These are phyloP conservation scores for Phytopythium oedochilum DNA, from an alignment of 352 stramenopile genomes.

Conservation along the genomic window DNA sequence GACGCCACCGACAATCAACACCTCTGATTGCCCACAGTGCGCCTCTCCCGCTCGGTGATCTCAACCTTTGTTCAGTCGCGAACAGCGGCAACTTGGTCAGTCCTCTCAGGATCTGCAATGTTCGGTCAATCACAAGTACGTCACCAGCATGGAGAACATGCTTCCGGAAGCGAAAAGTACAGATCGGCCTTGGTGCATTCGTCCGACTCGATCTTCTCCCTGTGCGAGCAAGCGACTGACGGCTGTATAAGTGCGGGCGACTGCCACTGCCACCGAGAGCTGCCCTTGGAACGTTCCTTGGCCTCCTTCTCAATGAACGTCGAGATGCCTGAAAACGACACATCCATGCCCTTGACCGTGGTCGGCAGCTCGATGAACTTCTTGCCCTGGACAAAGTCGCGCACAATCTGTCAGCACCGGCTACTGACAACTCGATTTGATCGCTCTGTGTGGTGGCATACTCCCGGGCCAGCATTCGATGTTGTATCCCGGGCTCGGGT, in stretches of 20 bases:
- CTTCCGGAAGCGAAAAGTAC: conserved; percentile 99
- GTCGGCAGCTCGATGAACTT: conserved; percentile 97
- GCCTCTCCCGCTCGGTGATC: conserved; percentile 99
- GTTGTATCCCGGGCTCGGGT: conserved; percentile 98
- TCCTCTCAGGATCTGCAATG: no score
- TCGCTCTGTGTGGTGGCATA: conserved; percentile 16
- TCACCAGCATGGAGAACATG: conserved; percentile 99
- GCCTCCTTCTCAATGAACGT: conserved; percentile 95
- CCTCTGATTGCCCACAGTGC: conserved; percentile 94
- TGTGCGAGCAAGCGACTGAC: conserved; percentile 7
- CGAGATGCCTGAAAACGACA: conserved; percentile 97
- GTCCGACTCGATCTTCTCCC: conserved; percentile 73
- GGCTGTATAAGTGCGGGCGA: background rate
- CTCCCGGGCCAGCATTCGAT: conserved; percentile 98
- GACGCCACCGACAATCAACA: conserved; percentile 99
- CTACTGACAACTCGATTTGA: background rate
- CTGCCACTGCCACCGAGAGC: background rate
- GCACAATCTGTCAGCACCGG: background rate
- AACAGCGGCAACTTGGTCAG: no score
- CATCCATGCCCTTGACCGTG: conserved; percentile 99
- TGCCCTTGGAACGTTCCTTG: conserved; percentile 53
- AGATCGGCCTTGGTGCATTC: conserved; percentile 95
- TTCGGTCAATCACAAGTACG: no score
- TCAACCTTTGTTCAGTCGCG: conserved; percentile 80
- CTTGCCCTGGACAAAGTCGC: conserved; percentile 43